These are phyloP conservation scores for Leersia perrieri DNA, from an alignment of 176 grass and related monocot genomes.

Conservation along the genomic window DNA sequence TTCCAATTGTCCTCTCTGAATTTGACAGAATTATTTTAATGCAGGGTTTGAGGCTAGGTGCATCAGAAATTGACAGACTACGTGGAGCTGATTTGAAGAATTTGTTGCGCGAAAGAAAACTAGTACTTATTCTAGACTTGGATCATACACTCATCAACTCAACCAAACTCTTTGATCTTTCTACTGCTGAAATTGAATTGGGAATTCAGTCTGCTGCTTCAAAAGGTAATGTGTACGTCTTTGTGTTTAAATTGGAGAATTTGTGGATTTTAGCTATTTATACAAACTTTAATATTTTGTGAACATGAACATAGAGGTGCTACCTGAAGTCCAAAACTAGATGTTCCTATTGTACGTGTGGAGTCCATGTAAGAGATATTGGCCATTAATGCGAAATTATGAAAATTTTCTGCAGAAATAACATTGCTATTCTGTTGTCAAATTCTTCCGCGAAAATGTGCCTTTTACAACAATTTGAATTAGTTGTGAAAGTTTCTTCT, in stretches of 20 bases:
- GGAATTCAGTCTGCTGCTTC: constrained; percentile 47
- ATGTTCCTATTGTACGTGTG: background rate
- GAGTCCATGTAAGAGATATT: background rate
- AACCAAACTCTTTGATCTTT: constrained; percentile 56
- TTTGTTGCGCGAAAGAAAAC: constrained; percentile 64
- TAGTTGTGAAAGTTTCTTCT: background rate
- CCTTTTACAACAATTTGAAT: constrained; percentile 8
- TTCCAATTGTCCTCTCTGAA: constrained; percentile 16
- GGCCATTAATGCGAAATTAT: background rate
- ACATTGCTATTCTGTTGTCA: background rate
- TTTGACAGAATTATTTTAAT: constrained; percentile 26
- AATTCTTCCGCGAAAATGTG: background rate
- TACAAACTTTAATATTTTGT: background rate
- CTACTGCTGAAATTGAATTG: constrained; percentile 65
- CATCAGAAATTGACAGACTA: constrained; percentile 73
- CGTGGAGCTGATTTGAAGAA: constrained; percentile 63
- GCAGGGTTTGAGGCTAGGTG: constrained; percentile 71
- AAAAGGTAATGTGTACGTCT: constrained; percentile 44
- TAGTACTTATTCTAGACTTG: constrained; percentile 84
- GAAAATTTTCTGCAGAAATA: background rate
- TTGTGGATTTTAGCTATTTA: background rate
- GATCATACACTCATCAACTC: constrained; percentile 93
- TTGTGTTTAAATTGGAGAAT: background rate
- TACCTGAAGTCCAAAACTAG: constrained; percentile 11
- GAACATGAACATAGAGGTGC: background rate